Conservation (phyloP, 2,329 filamentous ascomycete species). For the Triangularia verruculosa region DNA sequence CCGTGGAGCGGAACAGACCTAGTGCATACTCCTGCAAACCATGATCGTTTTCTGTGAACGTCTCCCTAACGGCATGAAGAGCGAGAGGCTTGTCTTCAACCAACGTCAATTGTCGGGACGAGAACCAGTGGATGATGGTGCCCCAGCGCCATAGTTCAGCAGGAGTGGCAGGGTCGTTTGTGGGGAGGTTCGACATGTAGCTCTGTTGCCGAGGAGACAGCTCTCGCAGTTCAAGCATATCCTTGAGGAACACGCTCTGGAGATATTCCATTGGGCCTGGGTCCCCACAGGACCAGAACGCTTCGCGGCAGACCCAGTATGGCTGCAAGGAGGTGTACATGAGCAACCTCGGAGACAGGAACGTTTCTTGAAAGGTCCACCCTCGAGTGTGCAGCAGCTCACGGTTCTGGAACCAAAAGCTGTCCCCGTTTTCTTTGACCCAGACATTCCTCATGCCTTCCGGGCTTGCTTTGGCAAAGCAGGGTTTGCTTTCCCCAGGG, state of each 20-base stretch:
- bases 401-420: background rate
- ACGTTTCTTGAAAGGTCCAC: background rate
- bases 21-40: background rate
- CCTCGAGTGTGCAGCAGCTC: background rate
- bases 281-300: constrained; percentile 1
- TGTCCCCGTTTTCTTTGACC: background rate
- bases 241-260: background rate
- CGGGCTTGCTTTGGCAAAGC: background rate
- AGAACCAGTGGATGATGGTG: background rate
- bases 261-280: background rate
- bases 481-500: too few relatives aligned
- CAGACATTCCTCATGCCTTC: background rate
- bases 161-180: background rate
- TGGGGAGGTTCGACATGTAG: background rate
- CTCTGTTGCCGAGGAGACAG: background rate
- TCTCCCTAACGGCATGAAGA: background rate
- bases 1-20: background rate
- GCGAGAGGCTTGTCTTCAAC: background rate
- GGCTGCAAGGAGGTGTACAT: background rate
- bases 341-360: background rate
- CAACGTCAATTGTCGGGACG: background rate
- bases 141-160: background rate
- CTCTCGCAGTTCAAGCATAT: background rate
- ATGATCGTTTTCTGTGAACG: background rate
- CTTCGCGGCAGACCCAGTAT: constrained; percentile 2